Evolutionary conservation across 371 early-diverging fungal species (phyloP).

Genomic region (Rhizopus microsporus): DNA sequence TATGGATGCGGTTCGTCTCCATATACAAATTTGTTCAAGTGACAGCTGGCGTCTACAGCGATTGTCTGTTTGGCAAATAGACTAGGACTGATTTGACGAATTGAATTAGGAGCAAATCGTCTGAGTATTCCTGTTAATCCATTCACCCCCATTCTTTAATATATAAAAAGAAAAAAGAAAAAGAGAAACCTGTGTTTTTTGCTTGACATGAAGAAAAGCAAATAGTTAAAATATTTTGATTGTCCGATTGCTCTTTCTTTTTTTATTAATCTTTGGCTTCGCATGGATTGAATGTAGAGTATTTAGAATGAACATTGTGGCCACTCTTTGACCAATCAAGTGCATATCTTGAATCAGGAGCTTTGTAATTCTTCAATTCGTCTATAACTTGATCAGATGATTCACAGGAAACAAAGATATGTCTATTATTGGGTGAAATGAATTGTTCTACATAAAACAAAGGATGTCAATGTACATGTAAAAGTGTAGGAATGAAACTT

Average conservation of each 20-base stretch:
- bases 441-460: slow-evolving; percentile 54
- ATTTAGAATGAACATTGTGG: slow-evolving; percentile 8
- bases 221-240: neutral
- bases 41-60: slow-evolving; percentile 65
- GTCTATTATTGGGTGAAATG: slow-evolving; percentile 41
- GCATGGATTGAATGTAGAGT: neutral
- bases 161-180: neutral
- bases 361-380: slow-evolving; percentile 57
- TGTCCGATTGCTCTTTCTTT: neutral
- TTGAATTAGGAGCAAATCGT: slow-evolving; percentile 50
- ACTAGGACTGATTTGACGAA: slow-evolving; percentile 34
- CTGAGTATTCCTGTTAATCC: slow-evolving; percentile 53
- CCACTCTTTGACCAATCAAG: slow-evolving; percentile 52
- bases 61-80: slow-evolving; percentile 42
- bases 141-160: slow-evolving; percentile 53
- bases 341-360: slow-evolving; percentile 53
- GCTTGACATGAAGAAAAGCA: neutral
- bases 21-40: slow-evolving; percentile 56
- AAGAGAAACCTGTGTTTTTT: neutral
- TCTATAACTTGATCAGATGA: slow-evolving; percentile 61
- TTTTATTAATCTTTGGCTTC: neutral
- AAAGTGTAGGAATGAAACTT: neutral
- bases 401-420: slow-evolving; percentile 62
- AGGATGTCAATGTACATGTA: neutral
- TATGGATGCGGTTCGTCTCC: slow-evolving; percentile 50